Conservation (phyloP, 208 protist genomes). For the Leishmania mexicana region DNA sequence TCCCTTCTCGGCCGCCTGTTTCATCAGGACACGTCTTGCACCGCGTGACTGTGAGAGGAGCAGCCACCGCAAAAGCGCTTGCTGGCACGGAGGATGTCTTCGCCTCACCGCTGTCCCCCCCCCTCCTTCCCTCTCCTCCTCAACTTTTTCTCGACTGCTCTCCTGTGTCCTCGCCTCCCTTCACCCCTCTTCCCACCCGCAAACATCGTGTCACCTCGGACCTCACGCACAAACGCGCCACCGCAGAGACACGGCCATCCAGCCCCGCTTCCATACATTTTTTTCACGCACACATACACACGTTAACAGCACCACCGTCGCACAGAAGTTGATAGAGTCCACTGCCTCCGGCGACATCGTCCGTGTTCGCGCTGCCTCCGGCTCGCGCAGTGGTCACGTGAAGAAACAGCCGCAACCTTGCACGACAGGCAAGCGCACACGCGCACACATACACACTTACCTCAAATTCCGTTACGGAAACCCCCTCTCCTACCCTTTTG, state of each 20-base stretch:
- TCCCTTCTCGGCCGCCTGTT: neutral
- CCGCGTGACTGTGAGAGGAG: neutral
- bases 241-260: neutral
- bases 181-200: neutral
- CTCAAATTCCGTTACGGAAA: neutral
- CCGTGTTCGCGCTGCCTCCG: neutral
- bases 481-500: neutral
- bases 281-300: neutral
- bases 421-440: neutral
- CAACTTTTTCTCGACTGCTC: neutral
- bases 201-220: neutral
- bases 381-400: neutral
- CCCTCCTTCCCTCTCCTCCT: neutral
- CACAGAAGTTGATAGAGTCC: neutral
- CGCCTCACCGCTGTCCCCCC: neutral
- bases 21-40: neutral
- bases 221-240: neutral
- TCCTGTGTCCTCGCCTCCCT: neutral
- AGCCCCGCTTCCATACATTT: neutral
- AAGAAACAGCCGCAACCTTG: neutral
- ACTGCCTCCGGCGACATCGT: neutral
- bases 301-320: neutral
- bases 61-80: neutral
- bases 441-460: neutral
- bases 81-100: neutral